These are phyloP conservation scores for Oryza australiensis DNA, from an alignment of 176 grass and related monocot genomes.

Conservation along the genomic window DNA sequence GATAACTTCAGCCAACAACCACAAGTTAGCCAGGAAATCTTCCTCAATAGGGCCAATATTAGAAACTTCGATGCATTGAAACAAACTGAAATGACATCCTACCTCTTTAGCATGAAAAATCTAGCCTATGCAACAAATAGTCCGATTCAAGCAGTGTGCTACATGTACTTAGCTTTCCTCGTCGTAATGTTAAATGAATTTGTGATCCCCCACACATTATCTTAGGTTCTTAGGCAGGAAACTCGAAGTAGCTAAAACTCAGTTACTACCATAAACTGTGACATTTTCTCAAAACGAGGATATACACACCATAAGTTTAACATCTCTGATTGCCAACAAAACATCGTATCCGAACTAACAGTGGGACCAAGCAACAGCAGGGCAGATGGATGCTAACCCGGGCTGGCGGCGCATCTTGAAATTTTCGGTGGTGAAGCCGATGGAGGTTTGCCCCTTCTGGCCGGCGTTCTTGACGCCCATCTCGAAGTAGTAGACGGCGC, in stretches of 20 bases:
- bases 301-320: not conserved
- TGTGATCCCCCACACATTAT: not conserved
- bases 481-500: constrained; percentile 84
- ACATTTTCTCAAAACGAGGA: not conserved
- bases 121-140: not conserved
- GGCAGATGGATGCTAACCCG: constrained; percentile 46
- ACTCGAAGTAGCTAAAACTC: not conserved
- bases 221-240: not conserved
- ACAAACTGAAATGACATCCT: not conserved
- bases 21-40: not conserved
- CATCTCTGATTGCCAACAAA: not conserved
- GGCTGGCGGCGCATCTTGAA: constrained; percentile 94
- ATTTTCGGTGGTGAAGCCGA: constrained; percentile 74
- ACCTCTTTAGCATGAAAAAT: not conserved
- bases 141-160: not conserved
- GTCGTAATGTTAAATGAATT: not conserved
- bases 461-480: constrained; percentile 82
- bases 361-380: constrained; percentile 11
- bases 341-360: not conserved
- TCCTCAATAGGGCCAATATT: not conserved
- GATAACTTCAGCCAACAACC: not conserved
- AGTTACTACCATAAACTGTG: not conserved
- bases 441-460: constrained; percentile 62
- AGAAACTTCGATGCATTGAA: not conserved
- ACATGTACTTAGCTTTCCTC: not conserved